Conservation (phyloP, 352 stramenopile genomes). For the Globisporangium recalcitrans region DNA sequence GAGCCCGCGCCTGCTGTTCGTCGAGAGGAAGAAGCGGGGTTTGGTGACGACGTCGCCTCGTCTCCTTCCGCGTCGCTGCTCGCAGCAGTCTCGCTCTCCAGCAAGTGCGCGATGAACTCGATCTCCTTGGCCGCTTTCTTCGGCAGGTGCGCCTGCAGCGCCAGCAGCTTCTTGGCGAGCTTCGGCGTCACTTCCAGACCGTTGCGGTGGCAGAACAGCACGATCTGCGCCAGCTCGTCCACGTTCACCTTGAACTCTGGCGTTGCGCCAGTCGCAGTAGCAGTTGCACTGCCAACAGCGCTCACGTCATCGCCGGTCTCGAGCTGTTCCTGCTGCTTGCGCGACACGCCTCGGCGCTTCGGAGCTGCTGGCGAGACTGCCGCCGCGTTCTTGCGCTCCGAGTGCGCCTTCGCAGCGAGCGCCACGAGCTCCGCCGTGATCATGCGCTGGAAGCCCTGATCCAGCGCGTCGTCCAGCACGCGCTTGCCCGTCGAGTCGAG, state of each 20-base stretch:
- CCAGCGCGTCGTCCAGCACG: slow-evolving; percentile 45
- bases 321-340: slow-evolving; percentile 2
- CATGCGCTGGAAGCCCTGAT: slow-evolving; percentile 39
- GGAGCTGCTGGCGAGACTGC: slow-evolving; percentile 4
- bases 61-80: not conserved
- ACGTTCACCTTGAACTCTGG: slow-evolving; percentile 28
- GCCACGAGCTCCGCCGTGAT: slow-evolving; percentile 24
- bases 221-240: slow-evolving; percentile 39
- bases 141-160: slow-evolving; percentile 36
- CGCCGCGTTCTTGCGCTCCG: slow-evolving; percentile 16
- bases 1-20: slow-evolving; percentile 14
- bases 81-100: slow-evolving; percentile 12
- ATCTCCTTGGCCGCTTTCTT: slow-evolving; percentile 38
- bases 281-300: not conserved
- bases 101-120: slow-evolving; percentile 30
- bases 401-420: slow-evolving; percentile 21
- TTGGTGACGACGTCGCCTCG: not conserved
- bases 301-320: not conserved
- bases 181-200: slow-evolving; percentile 36
- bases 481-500: slow-evolving; percentile 45
- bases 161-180: slow-evolving; percentile 34
- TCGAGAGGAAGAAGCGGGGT: not conserved
- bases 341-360: slow-evolving; percentile 23
- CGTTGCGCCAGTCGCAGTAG: not conserved
- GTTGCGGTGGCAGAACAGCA: slow-evolving; percentile 55